Conservation (phyloP, 148 eudicot genomes). For the Rhododendron simsii region DNA sequence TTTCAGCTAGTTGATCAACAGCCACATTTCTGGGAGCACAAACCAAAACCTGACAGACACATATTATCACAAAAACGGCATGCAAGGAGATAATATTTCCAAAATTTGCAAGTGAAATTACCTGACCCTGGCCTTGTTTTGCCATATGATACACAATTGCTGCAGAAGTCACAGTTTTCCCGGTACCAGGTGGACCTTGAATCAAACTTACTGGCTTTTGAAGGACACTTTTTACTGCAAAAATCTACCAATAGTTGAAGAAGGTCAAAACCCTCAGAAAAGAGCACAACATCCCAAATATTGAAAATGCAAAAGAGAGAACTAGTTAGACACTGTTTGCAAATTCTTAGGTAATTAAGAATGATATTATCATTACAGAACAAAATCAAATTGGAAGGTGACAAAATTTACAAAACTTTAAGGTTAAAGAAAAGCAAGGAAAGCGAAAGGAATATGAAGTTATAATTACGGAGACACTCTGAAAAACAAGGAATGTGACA, state of each 20-base stretch:
- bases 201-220: constrained; percentile 96
- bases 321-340: too few species aligned
- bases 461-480: too few species aligned
- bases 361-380: too few species aligned
- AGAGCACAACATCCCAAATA: too few species aligned
- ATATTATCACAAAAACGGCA: background rate
- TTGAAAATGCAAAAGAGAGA: too few species aligned
- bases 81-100: background rate
- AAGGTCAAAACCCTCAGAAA: too few species aligned
- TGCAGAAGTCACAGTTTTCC: constrained; percentile 97
- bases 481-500: too few species aligned
- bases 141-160: constrained; percentile 99
- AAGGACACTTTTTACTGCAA: constrained; percentile 98
- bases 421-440: too few species aligned
- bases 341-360: too few species aligned
- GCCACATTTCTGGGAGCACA: constrained; percentile 99
- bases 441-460: too few species aligned
- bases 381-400: too few species aligned
- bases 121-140: constrained; percentile 99
- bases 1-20: constrained; percentile 98
- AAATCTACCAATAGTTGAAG: constrained; percentile 41
- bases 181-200: constrained; percentile 99
- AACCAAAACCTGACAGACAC: constrained; percentile 66
- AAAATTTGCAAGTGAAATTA: constrained; percentile 13
- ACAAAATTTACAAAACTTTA: too few species aligned